phyloP scores from a whole-genome alignment of 768 basidiomycete genomes.

The Boletus coccyginus region DNA sequence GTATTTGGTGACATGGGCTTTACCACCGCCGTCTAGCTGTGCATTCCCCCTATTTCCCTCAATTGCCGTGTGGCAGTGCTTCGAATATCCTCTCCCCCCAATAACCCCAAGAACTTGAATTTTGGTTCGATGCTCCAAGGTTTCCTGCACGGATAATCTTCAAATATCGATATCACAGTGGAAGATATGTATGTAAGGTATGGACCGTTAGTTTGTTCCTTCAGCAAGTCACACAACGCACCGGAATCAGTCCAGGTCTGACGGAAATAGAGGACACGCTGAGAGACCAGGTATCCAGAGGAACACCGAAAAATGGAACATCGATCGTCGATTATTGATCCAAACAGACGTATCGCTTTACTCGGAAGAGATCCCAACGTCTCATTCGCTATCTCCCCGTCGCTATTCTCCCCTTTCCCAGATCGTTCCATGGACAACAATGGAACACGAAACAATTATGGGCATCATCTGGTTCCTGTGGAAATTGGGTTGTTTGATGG shows the following conservation, averaged over 20 bases:
- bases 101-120: too few species aligned
- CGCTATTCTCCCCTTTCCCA: not conserved
- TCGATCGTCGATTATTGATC: not conserved
- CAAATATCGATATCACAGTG: not conserved
- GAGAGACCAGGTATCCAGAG: not conserved
- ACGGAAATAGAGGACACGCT: not conserved
- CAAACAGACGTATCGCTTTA: too few species aligned
- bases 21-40: not conserved
- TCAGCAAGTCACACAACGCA: too few species aligned
- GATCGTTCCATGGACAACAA: not conserved
- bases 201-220: not conserved
- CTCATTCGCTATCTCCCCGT: not conserved
- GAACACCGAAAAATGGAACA: not conserved
- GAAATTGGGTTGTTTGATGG: not conserved
- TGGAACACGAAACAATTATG: not conserved
- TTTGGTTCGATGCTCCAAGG: not conserved
- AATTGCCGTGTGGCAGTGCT: not conserved
- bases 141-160: not conserved
- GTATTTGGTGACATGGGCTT: not conserved
- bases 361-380: not conserved
- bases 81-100: not conserved
- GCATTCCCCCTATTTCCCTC: not conserved
- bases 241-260: too few species aligned
- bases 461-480: not conserved
- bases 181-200: too few species aligned